These are phyloP conservation scores for Exophiala aquamarina DNA, from an alignment of 2,329 filamentous ascomycete species.

Conservation along the genomic window DNA sequence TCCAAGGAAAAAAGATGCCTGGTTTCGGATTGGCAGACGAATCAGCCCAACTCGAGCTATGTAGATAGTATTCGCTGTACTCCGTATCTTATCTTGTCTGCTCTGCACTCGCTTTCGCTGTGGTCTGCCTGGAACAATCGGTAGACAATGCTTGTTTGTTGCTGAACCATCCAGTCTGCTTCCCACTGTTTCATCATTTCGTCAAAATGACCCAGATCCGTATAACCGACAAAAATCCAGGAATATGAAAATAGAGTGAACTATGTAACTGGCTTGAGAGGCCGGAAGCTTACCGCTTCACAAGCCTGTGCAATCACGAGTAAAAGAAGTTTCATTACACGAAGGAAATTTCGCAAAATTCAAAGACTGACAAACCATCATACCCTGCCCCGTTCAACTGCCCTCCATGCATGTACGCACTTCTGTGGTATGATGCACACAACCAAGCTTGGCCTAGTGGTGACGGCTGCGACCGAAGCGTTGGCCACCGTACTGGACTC, in stretches of 20 bases:
- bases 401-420: too few relatives aligned
- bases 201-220: background rate
- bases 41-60: conserved; percentile 9
- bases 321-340: too few relatives aligned
- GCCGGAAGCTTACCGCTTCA: too few relatives aligned
- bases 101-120: too few relatives aligned
- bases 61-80: conserved; percentile 3
- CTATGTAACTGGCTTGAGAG: too few relatives aligned
- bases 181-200: background rate
- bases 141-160: background rate
- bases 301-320: too few relatives aligned
- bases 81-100: background rate
- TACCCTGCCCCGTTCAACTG: background rate
- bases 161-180: too few relatives aligned
- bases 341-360: too few relatives aligned
- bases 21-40: conserved; percentile 11
- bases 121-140: background rate
- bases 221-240: background rate
- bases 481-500: conserved; percentile 10
- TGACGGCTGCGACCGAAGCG: conserved; percentile 8
- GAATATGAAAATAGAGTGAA: background rate
- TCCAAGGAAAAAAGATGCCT: conserved; percentile 2
- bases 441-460: conserved; percentile 8
- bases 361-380: conserved; percentile 1
- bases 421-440: too few relatives aligned